Evolutionary conservation across 2,329 filamentous ascomycete species (phyloP).

Genomic region (Basipetospora chlamydospora): DNA sequence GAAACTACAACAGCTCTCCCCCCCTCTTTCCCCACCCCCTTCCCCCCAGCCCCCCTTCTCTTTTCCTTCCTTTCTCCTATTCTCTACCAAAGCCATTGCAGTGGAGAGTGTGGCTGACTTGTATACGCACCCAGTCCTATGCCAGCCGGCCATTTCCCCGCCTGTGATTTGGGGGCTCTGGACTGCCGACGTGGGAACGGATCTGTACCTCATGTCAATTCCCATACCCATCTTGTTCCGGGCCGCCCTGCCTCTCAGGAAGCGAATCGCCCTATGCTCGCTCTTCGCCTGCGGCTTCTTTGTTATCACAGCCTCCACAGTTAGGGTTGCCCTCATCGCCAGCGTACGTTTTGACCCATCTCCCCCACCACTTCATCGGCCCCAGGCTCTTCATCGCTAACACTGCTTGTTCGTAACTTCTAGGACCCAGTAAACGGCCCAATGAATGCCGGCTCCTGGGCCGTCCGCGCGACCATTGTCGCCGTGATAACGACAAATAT

Average conservation of each 20-base stretch:
- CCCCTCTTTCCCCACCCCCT: no score
- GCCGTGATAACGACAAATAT: constrained; percentile 28
- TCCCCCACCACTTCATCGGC: no score
- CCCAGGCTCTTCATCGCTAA: no score
- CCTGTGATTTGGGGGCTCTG: constrained; percentile 37
- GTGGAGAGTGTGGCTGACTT: no score
- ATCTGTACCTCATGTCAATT: constrained; percentile 43
- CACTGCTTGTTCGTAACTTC: no score
- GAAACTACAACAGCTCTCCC: no score
- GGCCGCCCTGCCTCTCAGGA: constrained; percentile 18
- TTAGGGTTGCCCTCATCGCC: no score
- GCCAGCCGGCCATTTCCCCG: constrained; percentile 33
- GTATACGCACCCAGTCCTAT: no score
- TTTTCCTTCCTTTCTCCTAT: no score
- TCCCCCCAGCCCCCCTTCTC: no score
- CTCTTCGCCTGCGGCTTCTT: constrained; percentile 25
- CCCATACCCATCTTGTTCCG: constrained; percentile 36
- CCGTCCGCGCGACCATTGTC: constrained; percentile 27
- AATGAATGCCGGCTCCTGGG: constrained; percentile 26
- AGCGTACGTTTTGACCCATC: no score
- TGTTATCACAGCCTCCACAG: constrained; percentile 17
- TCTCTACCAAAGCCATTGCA: no score
- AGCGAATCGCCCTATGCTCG: constrained; percentile 22
- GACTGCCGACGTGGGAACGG: constrained; percentile 37
- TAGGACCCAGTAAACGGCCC: constrained; percentile 26